Conservation (phyloP, 352 stramenopile species). For the Globisporangium canariense region DNA sequence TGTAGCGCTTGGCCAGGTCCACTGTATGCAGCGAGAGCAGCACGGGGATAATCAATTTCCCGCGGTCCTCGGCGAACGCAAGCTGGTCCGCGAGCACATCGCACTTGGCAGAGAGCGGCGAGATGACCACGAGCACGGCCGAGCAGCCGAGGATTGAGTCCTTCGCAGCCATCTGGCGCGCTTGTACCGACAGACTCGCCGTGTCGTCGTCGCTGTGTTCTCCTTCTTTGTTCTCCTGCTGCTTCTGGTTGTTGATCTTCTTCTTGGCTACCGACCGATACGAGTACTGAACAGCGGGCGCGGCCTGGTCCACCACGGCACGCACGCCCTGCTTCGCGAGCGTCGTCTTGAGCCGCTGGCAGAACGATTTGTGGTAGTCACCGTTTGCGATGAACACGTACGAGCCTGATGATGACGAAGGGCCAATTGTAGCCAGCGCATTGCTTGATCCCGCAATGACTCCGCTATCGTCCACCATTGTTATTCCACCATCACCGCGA, state of each 20-base stretch:
- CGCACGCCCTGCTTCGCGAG: constrained; percentile 57
- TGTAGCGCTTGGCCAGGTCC: constrained; percentile 76
- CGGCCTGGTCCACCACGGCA: constrained; percentile 50
- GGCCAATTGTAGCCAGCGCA: neutral
- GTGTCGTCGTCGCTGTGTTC: constrained; percentile 5
- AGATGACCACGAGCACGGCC: constrained; percentile 68
- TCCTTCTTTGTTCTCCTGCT: neutral
- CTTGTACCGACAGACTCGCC: constrained; percentile 36
- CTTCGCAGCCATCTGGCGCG: constrained; percentile 67
- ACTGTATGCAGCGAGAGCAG: constrained; percentile 72
- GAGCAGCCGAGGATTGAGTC: constrained; percentile 68
- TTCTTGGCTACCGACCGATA: constrained; percentile 20
- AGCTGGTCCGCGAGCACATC: constrained; percentile 72
- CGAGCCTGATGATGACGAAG: constrained; percentile 2
- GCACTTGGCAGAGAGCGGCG: constrained; percentile 60
- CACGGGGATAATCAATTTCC: constrained; percentile 68
- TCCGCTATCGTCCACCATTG: neutral
- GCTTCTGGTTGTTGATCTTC: constrained; percentile 11
- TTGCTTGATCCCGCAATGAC: neutral
- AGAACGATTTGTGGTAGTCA: constrained; percentile 72
- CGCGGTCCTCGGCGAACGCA: constrained; percentile 77
- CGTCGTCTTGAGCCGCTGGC: constrained; percentile 46
- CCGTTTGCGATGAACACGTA: constrained; percentile 79
- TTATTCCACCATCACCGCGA: neutral
- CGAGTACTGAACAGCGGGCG: constrained; percentile 43